Percentiles rank a stretch among this genome's conserved stretches.
Evolutionary conservation across 2,329 filamentous ascomycete genomes (phyloP).

Genomic region (Phoma sp.): DNA sequence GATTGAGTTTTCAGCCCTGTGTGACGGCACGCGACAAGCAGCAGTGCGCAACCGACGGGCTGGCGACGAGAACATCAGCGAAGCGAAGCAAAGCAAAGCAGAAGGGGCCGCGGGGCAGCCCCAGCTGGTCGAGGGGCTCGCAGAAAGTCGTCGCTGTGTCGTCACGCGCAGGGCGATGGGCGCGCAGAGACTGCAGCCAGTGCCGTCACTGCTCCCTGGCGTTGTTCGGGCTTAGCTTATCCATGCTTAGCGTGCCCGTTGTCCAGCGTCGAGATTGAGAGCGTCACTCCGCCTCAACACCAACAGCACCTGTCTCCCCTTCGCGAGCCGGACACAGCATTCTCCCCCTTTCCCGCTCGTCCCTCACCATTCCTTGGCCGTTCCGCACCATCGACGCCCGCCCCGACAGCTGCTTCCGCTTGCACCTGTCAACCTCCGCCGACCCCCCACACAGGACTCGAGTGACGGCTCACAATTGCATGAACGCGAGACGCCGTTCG

Average conservation of each 20-base stretch:
- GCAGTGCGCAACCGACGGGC: conserved; percentile 9
- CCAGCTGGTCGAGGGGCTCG: conserved; percentile 1
- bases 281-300: conserved; percentile 24
- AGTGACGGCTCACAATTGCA: conserved; percentile 41
- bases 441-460: conserved; percentile 38
- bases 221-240: conserved; percentile 7
- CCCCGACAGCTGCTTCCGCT: conserved; percentile 6
- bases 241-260: conserved; percentile 9
- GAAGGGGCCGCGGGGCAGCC: not conserved
- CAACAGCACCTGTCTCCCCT: conserved; percentile 24
- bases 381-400: conserved; percentile 5
- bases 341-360: conserved; percentile 12
- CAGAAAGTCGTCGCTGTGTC: conserved; percentile 5
- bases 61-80: not conserved
- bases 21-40: conserved; percentile 27
- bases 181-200: conserved; percentile 24
- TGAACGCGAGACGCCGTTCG: conserved; percentile 33
- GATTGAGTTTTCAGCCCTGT: conserved; percentile 14
- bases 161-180: conserved; percentile 2
- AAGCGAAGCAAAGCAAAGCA: not conserved
- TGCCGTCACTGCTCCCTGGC: conserved; percentile 20
- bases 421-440: conserved; percentile 20
- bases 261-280: conserved; percentile 9
- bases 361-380: conserved; percentile 1
- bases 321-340: conserved; percentile 30